Evolutionary conservation across 805 yeast genomes (phyloP).

Genomic region (Phaffomyces antillensis): DNA sequence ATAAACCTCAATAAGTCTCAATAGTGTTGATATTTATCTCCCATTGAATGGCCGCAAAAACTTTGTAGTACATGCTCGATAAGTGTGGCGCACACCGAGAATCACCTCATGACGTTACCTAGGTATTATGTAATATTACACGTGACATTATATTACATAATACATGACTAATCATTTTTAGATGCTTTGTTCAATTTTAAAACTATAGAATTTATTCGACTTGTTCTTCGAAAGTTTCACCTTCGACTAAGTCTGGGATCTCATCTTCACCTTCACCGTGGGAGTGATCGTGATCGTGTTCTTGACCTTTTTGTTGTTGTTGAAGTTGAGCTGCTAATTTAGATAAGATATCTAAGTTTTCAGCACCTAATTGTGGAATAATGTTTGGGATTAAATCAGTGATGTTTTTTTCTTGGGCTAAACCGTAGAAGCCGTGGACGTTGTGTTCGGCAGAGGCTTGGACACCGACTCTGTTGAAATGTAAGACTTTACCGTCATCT

Average conservation of each 20-base stretch:
- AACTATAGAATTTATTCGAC: conserved; percentile 32
- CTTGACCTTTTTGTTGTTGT: conserved; percentile 37
- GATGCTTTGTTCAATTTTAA: background rate
- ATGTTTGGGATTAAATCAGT: conserved; percentile 91
- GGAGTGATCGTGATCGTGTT: conserved; percentile 27
- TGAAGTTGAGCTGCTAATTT: conserved; percentile 86
- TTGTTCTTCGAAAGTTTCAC: conserved; percentile 49
- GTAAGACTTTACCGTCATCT: conserved; percentile 93
- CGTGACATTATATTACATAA: background rate
- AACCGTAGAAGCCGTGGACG: conserved; percentile 92
- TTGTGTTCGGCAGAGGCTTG: conserved; percentile 88
- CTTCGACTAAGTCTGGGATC: conserved; percentile 71
- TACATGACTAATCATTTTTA: background rate
- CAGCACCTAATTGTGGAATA: conserved; percentile 94
- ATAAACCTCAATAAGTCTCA: no score
- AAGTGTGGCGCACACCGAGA: no score
- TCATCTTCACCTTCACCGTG: conserved; percentile 46
- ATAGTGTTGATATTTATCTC: no score
- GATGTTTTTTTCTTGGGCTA: conserved; percentile 86
- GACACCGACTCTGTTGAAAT: conserved; percentile 93
- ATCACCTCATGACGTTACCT: no score
- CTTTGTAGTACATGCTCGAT: no score
- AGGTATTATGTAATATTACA: background rate
- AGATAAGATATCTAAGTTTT: conserved; percentile 83
- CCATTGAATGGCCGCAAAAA: no score